phyloP scores from a whole-genome alignment of 2,329 filamentous ascomycete genomes.

The Aspergillus sp. region DNA sequence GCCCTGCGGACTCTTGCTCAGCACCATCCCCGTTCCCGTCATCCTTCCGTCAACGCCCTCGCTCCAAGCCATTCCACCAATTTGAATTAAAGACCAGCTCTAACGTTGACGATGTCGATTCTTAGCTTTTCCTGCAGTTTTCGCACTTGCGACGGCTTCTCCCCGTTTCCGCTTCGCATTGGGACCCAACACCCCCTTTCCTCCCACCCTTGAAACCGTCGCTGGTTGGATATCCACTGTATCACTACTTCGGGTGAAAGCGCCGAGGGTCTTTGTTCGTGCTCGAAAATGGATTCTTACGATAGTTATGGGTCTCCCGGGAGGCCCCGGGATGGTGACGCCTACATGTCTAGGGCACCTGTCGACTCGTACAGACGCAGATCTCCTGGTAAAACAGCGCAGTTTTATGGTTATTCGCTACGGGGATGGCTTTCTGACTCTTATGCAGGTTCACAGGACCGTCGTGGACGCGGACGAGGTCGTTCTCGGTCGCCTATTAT shows the following conservation, averaged over 20 bases:
- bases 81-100: constrained; percentile 18
- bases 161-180: not conserved
- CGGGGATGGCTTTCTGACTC: constrained; percentile 1
- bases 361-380: constrained; percentile 40
- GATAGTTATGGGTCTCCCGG: constrained; percentile 41
- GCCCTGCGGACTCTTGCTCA: constrained; percentile 14
- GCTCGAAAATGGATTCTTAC: constrained; percentile 39
- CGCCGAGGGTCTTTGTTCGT: constrained; percentile 1
- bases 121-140: constrained; percentile 26
- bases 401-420: not conserved
- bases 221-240: not conserved
- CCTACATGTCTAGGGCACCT: constrained; percentile 24
- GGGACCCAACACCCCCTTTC: not conserved
- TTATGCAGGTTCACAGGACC: constrained; percentile 32
- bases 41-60: constrained; percentile 16
- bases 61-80: constrained; percentile 13
- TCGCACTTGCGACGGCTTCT: constrained; percentile 3
- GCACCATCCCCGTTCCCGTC: constrained; percentile 15
- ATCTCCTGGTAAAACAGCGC: constrained; percentile 38
- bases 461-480: constrained; percentile 39
- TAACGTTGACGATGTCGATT: constrained; percentile 32
- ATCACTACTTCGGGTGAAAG: not conserved
- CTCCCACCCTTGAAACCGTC: not conserved
- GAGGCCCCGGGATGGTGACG: constrained; percentile 37
- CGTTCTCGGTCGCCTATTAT: constrained; percentile 55